Base-by-base conservation (phyloP, 2,329 filamentous ascomycete genomes). In the Taxawa tesnikishii region DNA sequence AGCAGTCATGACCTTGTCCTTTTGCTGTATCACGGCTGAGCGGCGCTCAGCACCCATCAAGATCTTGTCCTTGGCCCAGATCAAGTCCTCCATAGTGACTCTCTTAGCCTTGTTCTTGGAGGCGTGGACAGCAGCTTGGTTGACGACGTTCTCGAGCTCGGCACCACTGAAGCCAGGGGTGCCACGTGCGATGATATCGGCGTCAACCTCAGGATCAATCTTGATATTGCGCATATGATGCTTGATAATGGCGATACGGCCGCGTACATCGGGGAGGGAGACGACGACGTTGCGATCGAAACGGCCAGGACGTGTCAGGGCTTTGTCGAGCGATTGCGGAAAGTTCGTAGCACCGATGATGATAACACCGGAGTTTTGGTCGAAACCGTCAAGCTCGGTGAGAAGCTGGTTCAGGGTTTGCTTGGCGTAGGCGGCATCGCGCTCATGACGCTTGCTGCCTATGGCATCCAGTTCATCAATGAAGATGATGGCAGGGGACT, bases 21-120 rank as follows among this genome's bases (percentile, higher is more conserved):
- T 85, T 42, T 88, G 75, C 26, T 80, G 82, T 34, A 98, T 88
- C 34, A 94, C 73, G 60, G 88, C 84, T 44, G 79, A 93, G 54
- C 78, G 82, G 51, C 79, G 76, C 62, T 98, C 90, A 3, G 88
- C 83, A 23, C 90, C 90, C 84, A 98, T 94, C 55, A 94, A 79
- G 33, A 98, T 83, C 61, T 90, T 90, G 63, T 98, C 90, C 60
- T 93, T 96, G 36, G 90, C 90, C 87, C 88, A 98, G 46, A 94
- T 87, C 42, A 96, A 78, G 50, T 96, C 85, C 19, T 70, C 59
- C 56, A 84, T 79, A 9, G 72, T 70, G 32, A 98, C 83, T 28
- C 78, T 70, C 37, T 66, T 67, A 24, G 80, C 72, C 59, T 87
- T 90, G 44, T 82, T 71, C 54, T 90, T 84, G 49, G 84, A 93